phyloP scores from a whole-genome alignment of 768 basidiomycete genomes.

The Mycena floridula region DNA sequence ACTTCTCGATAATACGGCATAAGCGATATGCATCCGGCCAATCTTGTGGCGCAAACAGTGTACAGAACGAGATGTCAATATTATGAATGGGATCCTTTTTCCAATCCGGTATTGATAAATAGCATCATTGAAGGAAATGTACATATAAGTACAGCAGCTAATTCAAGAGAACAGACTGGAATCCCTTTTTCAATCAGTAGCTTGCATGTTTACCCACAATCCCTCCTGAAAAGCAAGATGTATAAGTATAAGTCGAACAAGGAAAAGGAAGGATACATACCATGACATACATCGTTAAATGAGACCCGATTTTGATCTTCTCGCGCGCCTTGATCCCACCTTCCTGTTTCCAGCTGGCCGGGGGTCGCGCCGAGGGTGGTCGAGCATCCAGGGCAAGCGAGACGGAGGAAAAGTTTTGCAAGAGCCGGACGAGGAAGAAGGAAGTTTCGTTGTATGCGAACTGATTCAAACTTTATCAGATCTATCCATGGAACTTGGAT shows the following conservation, averaged over 20 bases:
- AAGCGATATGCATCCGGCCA: no score
- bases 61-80: no score
- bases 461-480: constrained; percentile 16
- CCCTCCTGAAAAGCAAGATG: constrained; percentile 34
- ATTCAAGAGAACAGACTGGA: no score
- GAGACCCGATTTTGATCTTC: constrained; percentile 29
- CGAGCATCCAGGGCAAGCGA: constrained; percentile 31
- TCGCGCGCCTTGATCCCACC: constrained; percentile 30
- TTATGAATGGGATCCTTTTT: no score
- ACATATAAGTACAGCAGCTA: no score
- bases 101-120: no score
- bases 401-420: constrained; percentile 42
- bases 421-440: constrained; percentile 45
- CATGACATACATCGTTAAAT: constrained; percentile 37
- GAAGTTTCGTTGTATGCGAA: constrained; percentile 54
- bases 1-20: no score
- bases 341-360: constrained; percentile 18
- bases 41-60: no score
- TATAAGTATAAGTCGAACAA: not conserved
- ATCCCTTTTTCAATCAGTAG: no score
- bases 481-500: not conserved
- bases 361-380: constrained; percentile 22
- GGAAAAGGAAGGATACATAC: constrained; percentile 20
- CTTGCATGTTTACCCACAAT: constrained; percentile 42
- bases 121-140: no score